Conservation (phyloP, 768 basidiomycete genomes). For the Lactarius sanguifluus region DNA sequence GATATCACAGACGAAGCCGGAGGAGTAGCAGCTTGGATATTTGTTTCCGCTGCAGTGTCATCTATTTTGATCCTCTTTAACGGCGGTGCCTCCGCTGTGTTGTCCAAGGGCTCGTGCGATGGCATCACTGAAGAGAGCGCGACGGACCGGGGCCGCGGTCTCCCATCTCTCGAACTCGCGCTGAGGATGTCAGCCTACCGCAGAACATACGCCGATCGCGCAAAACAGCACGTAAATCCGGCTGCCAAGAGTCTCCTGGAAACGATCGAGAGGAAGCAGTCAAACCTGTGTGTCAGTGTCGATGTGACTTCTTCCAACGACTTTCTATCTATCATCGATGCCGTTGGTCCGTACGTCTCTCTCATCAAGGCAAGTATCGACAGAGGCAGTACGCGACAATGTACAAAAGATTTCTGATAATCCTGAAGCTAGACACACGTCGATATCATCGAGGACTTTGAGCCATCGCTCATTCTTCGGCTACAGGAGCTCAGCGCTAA, state of each 20-base stretch:
- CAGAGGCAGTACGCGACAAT: slow-evolving; percentile 31
- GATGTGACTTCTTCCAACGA: slow-evolving; percentile 82
- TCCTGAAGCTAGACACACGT: slow-evolving; percentile 75
- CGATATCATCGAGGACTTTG: slow-evolving; percentile 93
- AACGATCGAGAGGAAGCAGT: slow-evolving; percentile 81
- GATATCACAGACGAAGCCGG: slow-evolving; percentile 30
- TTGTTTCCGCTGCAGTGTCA: slow-evolving; percentile 19
- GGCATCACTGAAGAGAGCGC: not conserved
- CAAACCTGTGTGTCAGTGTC: slow-evolving; percentile 94
- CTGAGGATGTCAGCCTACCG: slow-evolving; percentile 34
- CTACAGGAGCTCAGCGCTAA: slow-evolving; percentile 70
- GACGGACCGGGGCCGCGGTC: not conserved
- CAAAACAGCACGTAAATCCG: slow-evolving; percentile 59
- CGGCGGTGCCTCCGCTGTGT: slow-evolving; percentile 32
- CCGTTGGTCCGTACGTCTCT: slow-evolving; percentile 87
- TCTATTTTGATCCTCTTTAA: slow-evolving; percentile 43
- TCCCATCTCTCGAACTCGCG: not conserved
- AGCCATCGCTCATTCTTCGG: slow-evolving; percentile 62
- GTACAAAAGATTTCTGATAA: slow-evolving; percentile 31
- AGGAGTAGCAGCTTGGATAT: slow-evolving; percentile 21
- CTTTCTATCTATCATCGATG: slow-evolving; percentile 82
- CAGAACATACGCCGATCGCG: slow-evolving; percentile 63
- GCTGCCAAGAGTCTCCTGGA: slow-evolving; percentile 77
- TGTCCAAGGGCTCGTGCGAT: slow-evolving; percentile 31
- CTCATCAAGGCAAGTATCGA: slow-evolving; percentile 77